Percentiles rank a stretch among this genome's conserved stretches.
Evolutionary conservation across 2,329 filamentous ascomycete genomes (phyloP).

Genomic region (Colletotrichum tabaci): DNA sequence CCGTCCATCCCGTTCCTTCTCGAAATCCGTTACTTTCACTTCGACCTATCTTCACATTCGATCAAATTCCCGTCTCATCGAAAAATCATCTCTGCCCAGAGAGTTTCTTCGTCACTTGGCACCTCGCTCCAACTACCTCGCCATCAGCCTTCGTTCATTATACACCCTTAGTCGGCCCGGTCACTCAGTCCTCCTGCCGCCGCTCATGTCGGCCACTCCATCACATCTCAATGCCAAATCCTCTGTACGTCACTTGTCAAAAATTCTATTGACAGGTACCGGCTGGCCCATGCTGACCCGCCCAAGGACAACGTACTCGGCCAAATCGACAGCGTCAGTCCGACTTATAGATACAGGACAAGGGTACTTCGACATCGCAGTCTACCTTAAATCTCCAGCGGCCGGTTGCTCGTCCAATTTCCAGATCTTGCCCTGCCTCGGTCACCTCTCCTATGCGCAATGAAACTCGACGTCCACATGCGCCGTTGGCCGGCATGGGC

Average conservation of each 20-base stretch:
- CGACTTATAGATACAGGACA: neutral
- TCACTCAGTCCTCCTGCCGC: neutral
- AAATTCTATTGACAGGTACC: neutral
- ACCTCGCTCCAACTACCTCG: neutral
- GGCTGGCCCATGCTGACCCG: neutral
- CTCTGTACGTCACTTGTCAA: neutral
- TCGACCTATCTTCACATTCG: no score
- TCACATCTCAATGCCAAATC: neutral
- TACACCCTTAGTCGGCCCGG: neutral
- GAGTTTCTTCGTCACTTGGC: no score
- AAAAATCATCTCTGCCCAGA: no score
- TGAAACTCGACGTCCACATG: slow-evolving; percentile 31
- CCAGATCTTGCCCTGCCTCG: slow-evolving; percentile 32
- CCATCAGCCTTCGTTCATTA: neutral
- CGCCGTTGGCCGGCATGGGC: slow-evolving; percentile 32
- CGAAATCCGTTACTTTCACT: no score
- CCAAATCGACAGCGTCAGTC: neutral
- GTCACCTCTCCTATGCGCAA: slow-evolving; percentile 27
- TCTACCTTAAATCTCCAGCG: neutral
- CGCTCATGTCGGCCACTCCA: neutral
- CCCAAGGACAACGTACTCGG: neutral
- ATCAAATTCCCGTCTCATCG: no score
- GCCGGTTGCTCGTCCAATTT: slow-evolving; percentile 13
- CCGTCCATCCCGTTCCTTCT: no score
- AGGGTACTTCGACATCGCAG: slow-evolving; percentile 9